phyloP scores from a whole-genome alignment of 768 basidiomycete species.

The Kwoniella dejecticola region DNA sequence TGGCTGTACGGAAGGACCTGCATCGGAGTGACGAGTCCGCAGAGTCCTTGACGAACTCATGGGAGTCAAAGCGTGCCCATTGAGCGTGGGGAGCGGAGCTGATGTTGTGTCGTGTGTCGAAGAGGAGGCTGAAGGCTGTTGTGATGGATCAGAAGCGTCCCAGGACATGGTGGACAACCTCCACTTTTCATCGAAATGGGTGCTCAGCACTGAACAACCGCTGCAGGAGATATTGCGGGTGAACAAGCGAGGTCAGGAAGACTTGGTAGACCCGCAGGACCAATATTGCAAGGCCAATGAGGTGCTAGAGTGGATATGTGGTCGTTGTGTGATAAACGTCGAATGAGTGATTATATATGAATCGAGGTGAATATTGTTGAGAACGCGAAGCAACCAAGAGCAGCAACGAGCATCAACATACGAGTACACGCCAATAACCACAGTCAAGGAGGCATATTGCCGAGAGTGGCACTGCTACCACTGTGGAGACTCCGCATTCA shows the following conservation, averaged over 20 bases:
- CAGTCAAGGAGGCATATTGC: neutral
- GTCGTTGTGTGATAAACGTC: neutral
- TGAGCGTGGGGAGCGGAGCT: neutral
- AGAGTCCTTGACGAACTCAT: slow-evolving; percentile 21
- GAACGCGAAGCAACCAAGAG: too few relatives aligned
- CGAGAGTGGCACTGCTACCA: slow-evolving; percentile 14
- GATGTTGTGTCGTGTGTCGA: neutral
- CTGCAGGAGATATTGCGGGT: neutral
- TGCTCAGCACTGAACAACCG: neutral
- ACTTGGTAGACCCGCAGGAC: too few relatives aligned
- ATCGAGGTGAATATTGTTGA: slow-evolving; percentile 10
- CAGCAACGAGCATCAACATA: neutral
- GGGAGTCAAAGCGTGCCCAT: neutral
- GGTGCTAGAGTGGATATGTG: neutral
- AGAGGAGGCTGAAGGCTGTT: neutral
- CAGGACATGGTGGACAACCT: slow-evolving; percentile 49
- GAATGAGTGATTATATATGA: slow-evolving; percentile 8
- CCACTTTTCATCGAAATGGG: slow-evolving; percentile 27
- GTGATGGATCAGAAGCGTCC: slow-evolving; percentile 9
- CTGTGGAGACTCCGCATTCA: slow-evolving; percentile 1
- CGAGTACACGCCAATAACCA: neutral
- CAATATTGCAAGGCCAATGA: neutral
- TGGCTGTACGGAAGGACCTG: slow-evolving; percentile 10
- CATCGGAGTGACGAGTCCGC: slow-evolving; percentile 36
- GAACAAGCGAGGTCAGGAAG: neutral